Evolutionary conservation across 257 asterid genomes (phyloP), one percentile per base, ranked within the genome.

Genomic region (Fraxinus excelsior): DNA sequence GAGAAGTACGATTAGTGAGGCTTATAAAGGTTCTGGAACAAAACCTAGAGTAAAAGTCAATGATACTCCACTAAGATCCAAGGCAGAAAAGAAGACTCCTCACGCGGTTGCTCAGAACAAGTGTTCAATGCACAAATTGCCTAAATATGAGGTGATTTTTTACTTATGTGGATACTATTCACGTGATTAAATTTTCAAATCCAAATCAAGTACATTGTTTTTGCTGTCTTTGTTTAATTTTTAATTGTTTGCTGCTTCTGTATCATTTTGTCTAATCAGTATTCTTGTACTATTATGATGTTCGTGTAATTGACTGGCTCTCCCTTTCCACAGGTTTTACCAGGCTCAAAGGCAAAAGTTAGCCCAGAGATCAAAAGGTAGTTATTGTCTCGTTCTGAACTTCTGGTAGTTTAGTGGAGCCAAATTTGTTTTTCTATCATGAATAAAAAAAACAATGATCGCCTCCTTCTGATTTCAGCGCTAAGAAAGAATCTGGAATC

Each of bases 321-420:
- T 46, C 23, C 26, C 62, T 49, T 51, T 68, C 37, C 34, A 37
- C 85, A 92, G 93, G 76, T 66, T n/a, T 74, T 81, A 64, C 78
- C 70, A 51, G 76, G 67, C 56, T 78, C 84, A 53, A 88, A 81
- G 80, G 74, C 79, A 60, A 86, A 81, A 77, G 70, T 72, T 26
- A 53, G 21, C 53, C 14, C 64, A 18, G 84, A 82, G 68, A 84
- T 71, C 80, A 85, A 53, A 83, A 91, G 97, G 98, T 93, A 88
- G n/a, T 8, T 18, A 28, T 0, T 66, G 6, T 19, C 81, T 79
- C 0, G 13, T 82, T 42, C 34, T 31, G 34, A 31, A 31, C 34
- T 31, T 3, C 34, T 70, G 32, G 58, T 65, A 29, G 26, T 74
- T 56, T 8, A 32, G 34, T 37, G 40, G 49, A 65, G 69, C 29